phyloP scores from a whole-genome alignment of 2,329 filamentous ascomycete species.

The Microdochium trichocladiopsis region DNA sequence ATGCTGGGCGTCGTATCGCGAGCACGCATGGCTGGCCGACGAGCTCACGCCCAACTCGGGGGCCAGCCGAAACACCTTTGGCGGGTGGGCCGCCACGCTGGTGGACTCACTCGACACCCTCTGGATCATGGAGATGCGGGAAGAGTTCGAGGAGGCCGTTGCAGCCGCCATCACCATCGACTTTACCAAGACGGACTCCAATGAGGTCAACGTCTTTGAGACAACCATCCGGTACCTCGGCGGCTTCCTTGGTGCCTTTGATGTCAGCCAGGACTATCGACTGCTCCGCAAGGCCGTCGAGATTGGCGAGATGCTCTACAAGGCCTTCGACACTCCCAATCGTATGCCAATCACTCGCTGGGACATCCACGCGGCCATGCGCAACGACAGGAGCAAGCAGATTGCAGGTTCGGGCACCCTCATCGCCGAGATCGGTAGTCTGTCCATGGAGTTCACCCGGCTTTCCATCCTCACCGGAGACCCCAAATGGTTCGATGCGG shows the following conservation, averaged over 20 bases:
- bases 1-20: constrained; percentile 36
- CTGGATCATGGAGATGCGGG: constrained; percentile 39
- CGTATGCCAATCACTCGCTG: constrained; percentile 40
- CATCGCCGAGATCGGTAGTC: constrained; percentile 47
- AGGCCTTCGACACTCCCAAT: constrained; percentile 36
- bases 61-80: constrained; percentile 34
- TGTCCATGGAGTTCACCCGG: constrained; percentile 67
- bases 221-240: constrained; percentile 37
- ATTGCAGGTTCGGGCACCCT: constrained; percentile 20
- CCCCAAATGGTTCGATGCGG: constrained; percentile 66
- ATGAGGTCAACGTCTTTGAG: constrained; percentile 33
- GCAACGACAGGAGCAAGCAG: not conserved
- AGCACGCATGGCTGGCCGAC: constrained; percentile 39
- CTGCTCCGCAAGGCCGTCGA: constrained; percentile 35
- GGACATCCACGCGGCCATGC: constrained; percentile 30
- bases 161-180: constrained; percentile 35
- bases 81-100: constrained; percentile 43
- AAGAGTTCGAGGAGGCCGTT: constrained; percentile 41
- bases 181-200: constrained; percentile 30
- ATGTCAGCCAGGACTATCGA: constrained; percentile 27
- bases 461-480: constrained; percentile 68
- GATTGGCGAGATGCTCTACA: constrained; percentile 37
- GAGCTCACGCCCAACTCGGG: constrained; percentile 37
- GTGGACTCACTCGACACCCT: constrained; percentile 45
- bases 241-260: constrained; percentile 30